phyloP scores from a whole-genome alignment of 805 yeast species.

The Brettanomyces nanus region DNA sequence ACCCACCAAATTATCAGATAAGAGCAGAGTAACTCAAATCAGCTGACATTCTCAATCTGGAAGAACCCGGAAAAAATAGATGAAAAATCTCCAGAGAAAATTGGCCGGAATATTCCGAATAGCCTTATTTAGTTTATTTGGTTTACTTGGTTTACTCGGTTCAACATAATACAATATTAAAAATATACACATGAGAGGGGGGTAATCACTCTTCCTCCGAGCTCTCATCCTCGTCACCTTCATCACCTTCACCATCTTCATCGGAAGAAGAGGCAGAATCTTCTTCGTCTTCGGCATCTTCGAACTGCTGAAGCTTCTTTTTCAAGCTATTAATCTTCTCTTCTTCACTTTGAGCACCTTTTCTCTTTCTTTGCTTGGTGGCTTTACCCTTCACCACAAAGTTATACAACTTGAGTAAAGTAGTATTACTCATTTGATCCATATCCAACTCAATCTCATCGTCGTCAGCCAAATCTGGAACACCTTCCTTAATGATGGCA shows the following conservation, averaged over 20 bases:
- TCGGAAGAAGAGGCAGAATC: conserved; percentile 52
- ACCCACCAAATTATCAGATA: no score
- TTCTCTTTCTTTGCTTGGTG: conserved; percentile 24
- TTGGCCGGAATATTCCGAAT: no score
- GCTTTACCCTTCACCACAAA: conserved; percentile 54
- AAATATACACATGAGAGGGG: background rate
- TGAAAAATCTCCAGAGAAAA: no score
- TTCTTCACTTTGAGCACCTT: conserved; percentile 51
- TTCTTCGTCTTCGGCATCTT: conserved; percentile 37
- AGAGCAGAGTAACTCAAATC: no score
- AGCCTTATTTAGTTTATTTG: no score
- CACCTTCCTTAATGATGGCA: conserved; percentile 72
- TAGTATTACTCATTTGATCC: conserved; percentile 81
- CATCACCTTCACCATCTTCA: conserved; percentile 64
- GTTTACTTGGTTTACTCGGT: no score
- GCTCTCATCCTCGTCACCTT: conserved; percentile 24
- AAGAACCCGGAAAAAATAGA: no score
- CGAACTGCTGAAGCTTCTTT: conserved; percentile 68
- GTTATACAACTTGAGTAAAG: conserved; percentile 75
- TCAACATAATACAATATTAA: conserved; percentile 1
- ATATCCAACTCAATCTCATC: conserved; percentile 96
- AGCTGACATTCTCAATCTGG: no score
- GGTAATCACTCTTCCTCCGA: conserved; percentile 1
- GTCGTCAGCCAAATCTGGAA: conserved; percentile 61
- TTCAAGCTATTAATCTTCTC: conserved; percentile 69